A percentile compares a stretch with the other conserved stretches of the same genome.
phyloP scores from a whole-genome alignment of 2,329 filamentous ascomycete genomes.

The Neofusicoccum ribis region DNA sequence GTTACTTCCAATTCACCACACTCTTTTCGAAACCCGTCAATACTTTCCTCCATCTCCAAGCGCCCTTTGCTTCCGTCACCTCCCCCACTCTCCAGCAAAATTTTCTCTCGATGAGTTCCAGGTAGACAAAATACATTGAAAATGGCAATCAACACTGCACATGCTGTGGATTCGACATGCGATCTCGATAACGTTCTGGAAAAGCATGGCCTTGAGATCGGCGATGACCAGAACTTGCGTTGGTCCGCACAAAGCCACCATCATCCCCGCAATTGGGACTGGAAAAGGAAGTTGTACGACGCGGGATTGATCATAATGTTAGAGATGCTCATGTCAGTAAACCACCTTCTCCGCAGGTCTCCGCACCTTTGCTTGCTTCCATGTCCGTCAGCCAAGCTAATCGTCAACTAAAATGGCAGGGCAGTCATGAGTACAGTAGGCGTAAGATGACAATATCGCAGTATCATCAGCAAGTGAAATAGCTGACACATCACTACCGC shows the following conservation, averaged over 20 bases:
- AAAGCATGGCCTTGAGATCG: constrained; percentile 4
- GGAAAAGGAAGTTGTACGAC: constrained; percentile 8
- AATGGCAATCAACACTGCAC: neutral
- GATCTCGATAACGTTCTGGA: neutral
- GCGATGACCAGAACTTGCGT: neutral
- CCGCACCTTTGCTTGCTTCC: too few relatives aligned
- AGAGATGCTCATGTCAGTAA: constrained; percentile 6
- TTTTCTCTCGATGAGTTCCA: neutral
- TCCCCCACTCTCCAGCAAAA: too few relatives aligned
- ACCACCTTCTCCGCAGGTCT: neutral
- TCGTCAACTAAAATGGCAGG: neutral
- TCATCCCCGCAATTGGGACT: constrained; percentile 10
- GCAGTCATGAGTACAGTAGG: constrained; percentile 5
- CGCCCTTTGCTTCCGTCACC: too few relatives aligned
- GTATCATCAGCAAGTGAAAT: neutral
- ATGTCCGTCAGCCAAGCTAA: neutral
- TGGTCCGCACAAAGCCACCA: constrained; percentile 4
- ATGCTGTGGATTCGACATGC: neutral
- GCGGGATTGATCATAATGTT: constrained; percentile 6
- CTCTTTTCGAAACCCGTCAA: neutral
- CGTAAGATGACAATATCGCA: neutral
- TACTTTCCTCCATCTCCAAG: too few relatives aligned
- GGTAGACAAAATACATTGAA: neutral
- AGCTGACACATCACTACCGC: neutral
- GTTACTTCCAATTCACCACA: neutral